phyloP scores from a whole-genome alignment of 2,329 filamentous ascomycete species.

The Aspergillus sp. region DNA sequence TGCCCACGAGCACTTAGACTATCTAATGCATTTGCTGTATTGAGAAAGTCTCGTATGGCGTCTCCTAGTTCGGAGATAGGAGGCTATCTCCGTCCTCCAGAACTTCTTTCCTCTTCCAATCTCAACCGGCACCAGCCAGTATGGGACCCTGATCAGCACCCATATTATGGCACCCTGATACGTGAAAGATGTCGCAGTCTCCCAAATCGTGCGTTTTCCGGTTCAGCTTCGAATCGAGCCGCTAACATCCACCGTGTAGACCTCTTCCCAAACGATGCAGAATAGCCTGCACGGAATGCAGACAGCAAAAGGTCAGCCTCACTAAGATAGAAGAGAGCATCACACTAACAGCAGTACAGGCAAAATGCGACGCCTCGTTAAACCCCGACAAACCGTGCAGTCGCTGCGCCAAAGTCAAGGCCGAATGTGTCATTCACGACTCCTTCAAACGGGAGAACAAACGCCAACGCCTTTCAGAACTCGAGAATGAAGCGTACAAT shows the following conservation, averaged over 20 bases:
- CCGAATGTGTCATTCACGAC: slow-evolving; percentile 34
- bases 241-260: slow-evolving; percentile 7
- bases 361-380: slow-evolving; percentile 35
- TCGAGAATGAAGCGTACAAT: slow-evolving; percentile 33
- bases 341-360: slow-evolving; percentile 12
- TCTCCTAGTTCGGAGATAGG: not conserved
- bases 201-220: slow-evolving; percentile 6
- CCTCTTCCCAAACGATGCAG: slow-evolving; percentile 23
- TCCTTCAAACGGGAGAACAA: slow-evolving; percentile 40
- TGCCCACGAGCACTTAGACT: not conserved
- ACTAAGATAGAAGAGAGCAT: not conserved
- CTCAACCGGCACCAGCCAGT: not conserved
- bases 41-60: not conserved
- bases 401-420: slow-evolving; percentile 32
- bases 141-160: not conserved
- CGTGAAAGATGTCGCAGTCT: not conserved
- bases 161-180: not conserved
- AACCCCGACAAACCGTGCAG: slow-evolving; percentile 30
- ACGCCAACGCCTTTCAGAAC: slow-evolving; percentile 31
- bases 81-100: not conserved
- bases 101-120: not conserved
- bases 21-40: no score
- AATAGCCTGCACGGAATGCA: slow-evolving; percentile 39
- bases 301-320: slow-evolving; percentile 33
- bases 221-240: not conserved